Percentiles rank a stretch among this genome's conserved stretches.
Conservation (phyloP, 2,329 filamentous ascomycete species). For the Fusarium armeniacum region DNA sequence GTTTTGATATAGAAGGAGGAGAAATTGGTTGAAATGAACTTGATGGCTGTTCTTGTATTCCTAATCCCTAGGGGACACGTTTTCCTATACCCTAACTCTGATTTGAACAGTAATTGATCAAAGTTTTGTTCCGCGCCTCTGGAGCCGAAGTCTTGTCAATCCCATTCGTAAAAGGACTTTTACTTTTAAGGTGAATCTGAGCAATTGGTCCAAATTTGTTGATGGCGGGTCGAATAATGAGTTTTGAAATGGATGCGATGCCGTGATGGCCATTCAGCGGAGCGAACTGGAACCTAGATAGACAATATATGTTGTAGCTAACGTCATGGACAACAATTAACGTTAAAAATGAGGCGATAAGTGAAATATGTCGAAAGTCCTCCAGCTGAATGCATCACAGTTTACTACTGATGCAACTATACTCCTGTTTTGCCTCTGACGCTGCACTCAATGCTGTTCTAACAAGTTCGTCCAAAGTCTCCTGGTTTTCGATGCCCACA, state of each 20-base stretch:
- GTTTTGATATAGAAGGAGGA: neutral
- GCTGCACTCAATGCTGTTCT: slow-evolving; percentile 35
- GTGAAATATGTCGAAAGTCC: too few relatives aligned
- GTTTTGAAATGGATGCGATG: neutral
- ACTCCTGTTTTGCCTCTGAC: neutral
- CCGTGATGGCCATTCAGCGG: neutral
- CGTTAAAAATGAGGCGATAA: neutral
- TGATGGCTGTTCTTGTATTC: neutral
- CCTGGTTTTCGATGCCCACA: slow-evolving; percentile 60
- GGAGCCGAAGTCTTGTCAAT: neutral
- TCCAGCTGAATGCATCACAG: neutral
- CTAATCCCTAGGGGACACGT: neutral
- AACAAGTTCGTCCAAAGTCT: slow-evolving; percentile 47
- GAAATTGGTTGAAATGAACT: neutral
- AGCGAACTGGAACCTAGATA: neutral
- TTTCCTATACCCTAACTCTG: neutral
- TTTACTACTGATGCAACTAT: neutral
- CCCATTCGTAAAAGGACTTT: neutral
- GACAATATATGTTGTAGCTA: neutral
- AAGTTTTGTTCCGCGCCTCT: neutral
- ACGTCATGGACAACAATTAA: neutral
- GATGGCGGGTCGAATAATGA: neutral
- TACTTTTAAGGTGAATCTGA: neutral
- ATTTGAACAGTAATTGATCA: neutral
- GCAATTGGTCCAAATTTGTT: neutral